These are phyloP conservation scores for Penicillium crystallinum DNA, from an alignment of 495 filamentous ascomycete genomes.

Conservation along the genomic window DNA sequence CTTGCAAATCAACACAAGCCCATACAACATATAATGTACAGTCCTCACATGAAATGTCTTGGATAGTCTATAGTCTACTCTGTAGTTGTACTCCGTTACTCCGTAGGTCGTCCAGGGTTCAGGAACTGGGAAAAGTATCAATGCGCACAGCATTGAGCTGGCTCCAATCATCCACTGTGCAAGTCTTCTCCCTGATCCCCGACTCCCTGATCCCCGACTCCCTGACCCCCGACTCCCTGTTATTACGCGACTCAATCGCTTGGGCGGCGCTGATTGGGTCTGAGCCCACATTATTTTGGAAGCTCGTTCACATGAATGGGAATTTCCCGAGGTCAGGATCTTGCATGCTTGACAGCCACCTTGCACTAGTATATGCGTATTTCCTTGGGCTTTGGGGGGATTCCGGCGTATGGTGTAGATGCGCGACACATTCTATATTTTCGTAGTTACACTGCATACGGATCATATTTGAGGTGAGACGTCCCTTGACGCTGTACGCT, in stretches of 20 bases:
- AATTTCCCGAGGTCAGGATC: slow-evolving; percentile 12
- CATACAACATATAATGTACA: too few relatives aligned
- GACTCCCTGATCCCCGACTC: slow-evolving; percentile 4
- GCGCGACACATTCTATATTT: background rate
- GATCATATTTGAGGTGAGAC: background rate
- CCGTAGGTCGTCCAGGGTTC: too few relatives aligned
- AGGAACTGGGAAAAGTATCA: background rate
- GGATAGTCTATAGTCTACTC: too few relatives aligned
- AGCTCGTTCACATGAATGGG: slow-evolving; percentile 19
- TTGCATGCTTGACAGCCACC: slow-evolving; percentile 23
- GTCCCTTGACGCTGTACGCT: background rate
- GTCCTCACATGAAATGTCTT: too few relatives aligned
- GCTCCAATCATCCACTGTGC: slow-evolving; percentile 8
- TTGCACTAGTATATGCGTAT: too few relatives aligned
- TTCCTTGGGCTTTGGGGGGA: too few relatives aligned
- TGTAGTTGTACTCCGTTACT: too few relatives aligned
- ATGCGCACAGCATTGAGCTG: background rate
- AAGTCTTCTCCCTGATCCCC: slow-evolving; percentile 7
- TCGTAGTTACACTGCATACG: background rate
- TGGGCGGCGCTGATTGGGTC: slow-evolving; percentile 7
- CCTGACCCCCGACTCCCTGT: background rate
- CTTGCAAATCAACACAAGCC: slow-evolving; percentile 3
- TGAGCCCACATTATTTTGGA: background rate
- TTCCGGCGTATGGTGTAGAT: too few relatives aligned
- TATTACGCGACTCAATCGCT: too few relatives aligned